These are phyloP conservation scores for Cyberlindnera euphorbiiphila DNA, from an alignment of 805 yeast genomes.

Conservation along the genomic window DNA sequence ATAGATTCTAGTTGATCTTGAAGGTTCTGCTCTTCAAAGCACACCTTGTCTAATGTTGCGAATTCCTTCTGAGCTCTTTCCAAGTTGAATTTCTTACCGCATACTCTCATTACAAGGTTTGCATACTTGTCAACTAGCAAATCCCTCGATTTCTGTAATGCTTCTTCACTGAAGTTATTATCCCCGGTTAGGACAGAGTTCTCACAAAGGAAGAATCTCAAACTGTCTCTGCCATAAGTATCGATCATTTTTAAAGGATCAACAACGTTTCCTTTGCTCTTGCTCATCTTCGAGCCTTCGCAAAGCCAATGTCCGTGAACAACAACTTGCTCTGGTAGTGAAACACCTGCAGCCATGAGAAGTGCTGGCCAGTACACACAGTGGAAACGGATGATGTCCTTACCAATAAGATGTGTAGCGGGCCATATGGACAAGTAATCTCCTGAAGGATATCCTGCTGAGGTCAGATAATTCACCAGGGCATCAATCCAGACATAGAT, in stretches of 20 bases:
- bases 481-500: conserved; percentile 99
- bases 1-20: conserved; percentile 25
- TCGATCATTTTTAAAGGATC: conserved; percentile 72
- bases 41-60: conserved; percentile 2
- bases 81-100: conserved; percentile 66
- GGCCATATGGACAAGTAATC: conserved; percentile 19
- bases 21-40: conserved; percentile 10
- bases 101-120: conserved; percentile 68
- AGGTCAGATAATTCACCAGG: conserved; percentile 74
- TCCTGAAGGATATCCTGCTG: conserved; percentile 53
- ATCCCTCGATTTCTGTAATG: conserved; percentile 49
- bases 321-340: conserved; percentile 66
- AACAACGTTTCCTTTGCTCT: conserved; percentile 87
- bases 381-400: conserved; percentile 87
- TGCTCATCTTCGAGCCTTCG: conserved; percentile 90
- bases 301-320: conserved; percentile 96
- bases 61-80: conserved; percentile 35
- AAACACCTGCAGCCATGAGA: conserved; percentile 73
- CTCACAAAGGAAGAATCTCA: conserved; percentile 72
- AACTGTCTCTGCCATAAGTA: conserved; percentile 64
- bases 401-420: conserved; percentile 77
- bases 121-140: conserved; percentile 79
- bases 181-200: conserved; percentile 74
- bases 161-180: conserved; percentile 68
- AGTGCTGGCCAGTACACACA: conserved; percentile 94